Base-by-base conservation (phyloP, 2,329 filamentous ascomycete genomes). In the Alternaria longipes region DNA sequence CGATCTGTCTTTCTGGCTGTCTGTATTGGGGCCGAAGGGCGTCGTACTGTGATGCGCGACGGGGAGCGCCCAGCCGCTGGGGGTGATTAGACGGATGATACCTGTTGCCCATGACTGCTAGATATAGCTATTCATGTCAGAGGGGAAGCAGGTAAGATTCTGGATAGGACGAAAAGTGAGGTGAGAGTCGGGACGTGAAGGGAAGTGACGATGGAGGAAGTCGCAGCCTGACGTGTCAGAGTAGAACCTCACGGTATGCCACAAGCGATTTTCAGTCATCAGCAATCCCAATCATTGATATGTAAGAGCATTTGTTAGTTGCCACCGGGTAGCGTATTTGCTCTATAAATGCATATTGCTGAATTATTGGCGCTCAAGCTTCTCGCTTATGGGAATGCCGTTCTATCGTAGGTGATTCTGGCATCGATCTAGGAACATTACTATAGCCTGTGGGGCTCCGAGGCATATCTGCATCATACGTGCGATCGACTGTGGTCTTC, bases 401-500 rank as follows among this genome's bases (percentile, higher is more conserved):
- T 50, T 73, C 73, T 12, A 60, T 42, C 2, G 68, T 71, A 5
- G 74, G 75, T 4, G 68, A 74, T 3, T 56, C 66, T 0, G 75
- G 68, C 22, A 68, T 62, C 14, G 70, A 72, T 22, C 51, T 64
- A 20, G 56, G 55, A 11, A 56, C 32, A 6, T 41, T 54, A 34
- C 69, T 64, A 18, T 47, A 34, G 50, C 67, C 61, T 3, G 54
- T 40, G 8, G 68, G 68, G 22, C 59, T 66, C 9, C 59, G 63
- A 14, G 55, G 54, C 32, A 62, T 42, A 36, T n/a, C 28, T 38
- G 56, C 60, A 30, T 68, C 63, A 30, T 70, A 55, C n/a, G 72
- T 56, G 28, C 66, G 65, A 30, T 87, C 87, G 41, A 89, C 85
- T 12, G 84, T 84, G 3, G 88, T 87, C 80, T 97, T 95, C 76